A percentile compares a stretch with the other conserved stretches of the same genome.
Conservation (phyloP, 2,329 filamentous ascomycete species). For the Fusarium sp. region DNA sequence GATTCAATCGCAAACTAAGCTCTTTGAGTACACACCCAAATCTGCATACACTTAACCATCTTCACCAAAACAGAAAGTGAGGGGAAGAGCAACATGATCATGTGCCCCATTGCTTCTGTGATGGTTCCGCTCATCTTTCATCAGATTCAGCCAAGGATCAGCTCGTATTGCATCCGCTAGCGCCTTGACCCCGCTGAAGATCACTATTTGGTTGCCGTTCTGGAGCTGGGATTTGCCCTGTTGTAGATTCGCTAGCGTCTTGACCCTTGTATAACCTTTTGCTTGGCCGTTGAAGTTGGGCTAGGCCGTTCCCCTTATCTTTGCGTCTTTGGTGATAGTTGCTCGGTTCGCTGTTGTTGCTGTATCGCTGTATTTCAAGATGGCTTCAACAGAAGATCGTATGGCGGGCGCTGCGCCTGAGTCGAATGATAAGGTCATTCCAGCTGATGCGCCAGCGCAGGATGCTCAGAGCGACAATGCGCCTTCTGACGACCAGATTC, state of each 20-base stretch:
- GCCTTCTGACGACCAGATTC: slow-evolving; percentile 29
- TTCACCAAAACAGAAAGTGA: neutral
- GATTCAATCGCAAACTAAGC: slow-evolving; percentile 20
- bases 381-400: slow-evolving; percentile 2
- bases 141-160: slow-evolving; percentile 1
- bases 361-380: neutral
- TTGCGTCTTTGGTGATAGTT: neutral
- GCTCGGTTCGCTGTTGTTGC: neutral
- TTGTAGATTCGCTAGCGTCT: neutral
- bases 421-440: neutral
- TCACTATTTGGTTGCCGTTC: slow-evolving; percentile 7
- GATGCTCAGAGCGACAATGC: slow-evolving; percentile 22
- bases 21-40: neutral
- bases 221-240: slow-evolving; percentile 1
- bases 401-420: neutral
- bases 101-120: neutral
- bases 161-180: slow-evolving; percentile 2
- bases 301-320: neutral
- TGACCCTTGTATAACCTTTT: slow-evolving; percentile 25
- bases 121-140: slow-evolving; percentile 9
- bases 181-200: slow-evolving; percentile 21
- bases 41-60: slow-evolving; percentile 13
- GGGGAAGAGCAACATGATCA: slow-evolving; percentile 15
- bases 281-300: neutral
- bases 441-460: neutral